Evolutionary conservation across 768 basidiomycete species (phyloP), one percentile per base, ranked within the genome.

Genomic region (Suillus paluster): DNA sequence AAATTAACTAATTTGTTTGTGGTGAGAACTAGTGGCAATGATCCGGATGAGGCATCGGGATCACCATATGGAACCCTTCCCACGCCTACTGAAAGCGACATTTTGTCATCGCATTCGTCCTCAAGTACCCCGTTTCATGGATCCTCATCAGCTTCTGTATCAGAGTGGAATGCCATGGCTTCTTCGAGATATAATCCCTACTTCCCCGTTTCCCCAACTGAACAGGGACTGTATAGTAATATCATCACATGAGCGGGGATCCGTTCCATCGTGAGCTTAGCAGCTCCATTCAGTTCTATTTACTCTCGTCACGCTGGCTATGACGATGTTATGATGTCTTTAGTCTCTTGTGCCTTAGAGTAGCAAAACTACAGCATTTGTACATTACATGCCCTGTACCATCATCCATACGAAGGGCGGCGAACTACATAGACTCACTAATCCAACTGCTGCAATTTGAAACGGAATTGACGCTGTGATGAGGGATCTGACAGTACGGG

Each of bases 171-270:
- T 65, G 78, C 83, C 61, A 78, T 87, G 71, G 68, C 78, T 41
- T 78, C 83, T 25, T 69, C 83, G 33, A 82, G 84, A 36, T 90
- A 88, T 75, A 89, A 87, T 59, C 80, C 89, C 6, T 91, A 91
- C 73, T 91, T 91, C 70, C 84, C 88, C 38, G 78, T 86, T 63
- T 75, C 82, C 46, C 69, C 76, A 56, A 84, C 81, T 66, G 84
- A 86, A 57, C 83, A 84, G 67, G 75, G 72, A 69, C 81, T 88
- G 65, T 87, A 86, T 72, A 80, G 77, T 67, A 83, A 82, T 65
- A 84, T 86, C 67, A 85, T 86, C 67, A 79, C 80, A 66, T 86
- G 77, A 85, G 63, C 54, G 23, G 17, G 19, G 58, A 55, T 50
- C n/a, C 27, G 50, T 19, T 48, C 42, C 41, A 36, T 55, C 53